Evolutionary conservation across 495 filamentous ascomycete genomes (phyloP).

Genomic region (Thermochaetoides thermophila): DNA sequence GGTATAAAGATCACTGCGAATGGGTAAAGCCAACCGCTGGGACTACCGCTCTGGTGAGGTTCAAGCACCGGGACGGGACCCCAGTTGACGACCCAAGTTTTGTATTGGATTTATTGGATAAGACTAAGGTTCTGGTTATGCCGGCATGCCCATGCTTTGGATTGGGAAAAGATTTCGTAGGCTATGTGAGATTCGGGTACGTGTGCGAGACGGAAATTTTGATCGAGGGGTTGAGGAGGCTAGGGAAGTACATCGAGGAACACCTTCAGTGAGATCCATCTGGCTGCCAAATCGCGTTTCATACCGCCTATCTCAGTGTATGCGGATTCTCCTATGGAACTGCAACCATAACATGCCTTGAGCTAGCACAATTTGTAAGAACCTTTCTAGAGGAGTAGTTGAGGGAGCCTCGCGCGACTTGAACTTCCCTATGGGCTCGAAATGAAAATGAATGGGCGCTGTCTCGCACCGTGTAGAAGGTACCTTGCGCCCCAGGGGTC

Average conservation of each 20-base stretch:
- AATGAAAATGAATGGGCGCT: too few relatives aligned
- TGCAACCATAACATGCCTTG: too few relatives aligned
- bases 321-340: too few relatives aligned
- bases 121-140: conserved; percentile 64
- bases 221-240: conserved; percentile 45
- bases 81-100: conserved; percentile 59
- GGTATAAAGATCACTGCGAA: conserved; percentile 43
- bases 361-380: too few relatives aligned
- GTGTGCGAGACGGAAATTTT: conserved; percentile 59
- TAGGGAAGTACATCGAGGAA: conserved; percentile 43
- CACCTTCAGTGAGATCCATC: too few relatives aligned
- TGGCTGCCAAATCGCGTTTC: too few relatives aligned
- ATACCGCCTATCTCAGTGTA: too few relatives aligned
- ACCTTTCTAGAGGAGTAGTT: too few relatives aligned
- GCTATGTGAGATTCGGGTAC: conserved; percentile 70
- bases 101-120: conserved; percentile 51
- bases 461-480: too few relatives aligned
- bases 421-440: too few relatives aligned
- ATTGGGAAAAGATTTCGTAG: conserved; percentile 49
- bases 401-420: too few relatives aligned
- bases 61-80: conserved; percentile 41
- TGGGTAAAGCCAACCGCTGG: conserved; percentile 72
- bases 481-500: too few relatives aligned
- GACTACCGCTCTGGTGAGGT: conserved; percentile 68
- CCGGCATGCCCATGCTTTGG: conserved; percentile 71